These are phyloP conservation scores for Aureobasidium melanogenum DNA, from an alignment of 2,329 filamentous ascomycete species.

Conservation along the genomic window DNA sequence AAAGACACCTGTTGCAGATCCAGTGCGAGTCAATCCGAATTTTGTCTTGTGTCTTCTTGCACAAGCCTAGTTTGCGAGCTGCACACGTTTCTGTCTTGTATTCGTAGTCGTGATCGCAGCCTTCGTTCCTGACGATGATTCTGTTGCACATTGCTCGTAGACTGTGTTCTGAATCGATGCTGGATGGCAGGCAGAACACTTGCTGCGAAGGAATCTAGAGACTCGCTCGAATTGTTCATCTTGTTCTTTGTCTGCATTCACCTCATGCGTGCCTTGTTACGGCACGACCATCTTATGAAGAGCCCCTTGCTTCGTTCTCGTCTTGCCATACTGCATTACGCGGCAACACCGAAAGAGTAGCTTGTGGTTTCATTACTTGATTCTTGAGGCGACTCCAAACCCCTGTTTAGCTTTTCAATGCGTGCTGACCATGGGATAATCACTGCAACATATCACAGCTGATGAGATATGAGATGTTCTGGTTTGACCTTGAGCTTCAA, in stretches of 20 bases:
- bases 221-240: not conserved
- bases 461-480: not conserved
- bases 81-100: not conserved
- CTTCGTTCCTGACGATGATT: not conserved
- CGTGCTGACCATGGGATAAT: too few species aligned
- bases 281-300: not conserved
- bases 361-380: not conserved
- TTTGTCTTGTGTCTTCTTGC: slow-evolving; percentile 6
- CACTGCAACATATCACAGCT: not conserved
- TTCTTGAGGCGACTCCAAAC: not conserved
- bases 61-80: not conserved
- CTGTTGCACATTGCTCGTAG: slow-evolving; percentile 6
- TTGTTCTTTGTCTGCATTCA: not conserved
- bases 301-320: not conserved
- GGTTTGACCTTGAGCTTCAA: not conserved
- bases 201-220: not conserved
- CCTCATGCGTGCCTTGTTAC: not conserved
- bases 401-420: too few species aligned
- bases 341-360: not conserved
- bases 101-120: not conserved
- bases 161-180: too few species aligned
- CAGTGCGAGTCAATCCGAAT: not conserved
- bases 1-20: not conserved
- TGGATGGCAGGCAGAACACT: not conserved
- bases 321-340: not conserved